Evolutionary conservation across 2,329 filamentous ascomycete genomes (phyloP).

Genomic region (Ceratocystis albifundus): DNA sequence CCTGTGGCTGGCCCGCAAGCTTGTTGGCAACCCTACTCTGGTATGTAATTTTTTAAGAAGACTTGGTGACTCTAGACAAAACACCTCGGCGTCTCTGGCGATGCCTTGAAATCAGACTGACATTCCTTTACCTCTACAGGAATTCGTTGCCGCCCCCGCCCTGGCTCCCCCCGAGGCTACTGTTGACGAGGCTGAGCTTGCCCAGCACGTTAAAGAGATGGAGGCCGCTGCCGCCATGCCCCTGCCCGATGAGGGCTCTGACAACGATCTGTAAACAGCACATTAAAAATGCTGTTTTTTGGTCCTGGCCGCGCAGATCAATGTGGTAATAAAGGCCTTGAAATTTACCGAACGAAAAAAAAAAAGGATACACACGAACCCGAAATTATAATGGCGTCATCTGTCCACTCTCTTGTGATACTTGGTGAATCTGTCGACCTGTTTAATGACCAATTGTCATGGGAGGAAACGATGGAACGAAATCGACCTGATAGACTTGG

Average conservation of each 20-base stretch:
- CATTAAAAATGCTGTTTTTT: constrained; percentile 21
- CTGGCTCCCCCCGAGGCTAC: constrained; percentile 86
- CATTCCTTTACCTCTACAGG: constrained; percentile 39
- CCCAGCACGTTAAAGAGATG: constrained; percentile 84
- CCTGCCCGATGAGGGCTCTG: constrained; percentile 89
- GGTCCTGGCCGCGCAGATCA: constrained; percentile 20
- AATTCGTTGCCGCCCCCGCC: constrained; percentile 91
- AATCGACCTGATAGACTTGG: background rate
- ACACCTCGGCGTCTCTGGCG: background rate
- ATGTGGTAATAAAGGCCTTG: constrained; percentile 22
- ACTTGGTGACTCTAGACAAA: background rate
- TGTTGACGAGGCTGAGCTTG: constrained; percentile 73
- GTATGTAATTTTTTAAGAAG: constrained; percentile 39
- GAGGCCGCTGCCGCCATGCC: constrained; percentile 64
- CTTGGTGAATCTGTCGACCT: constrained; percentile 20
- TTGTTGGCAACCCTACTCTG: constrained; percentile 81
- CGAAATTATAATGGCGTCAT: constrained; percentile 6
- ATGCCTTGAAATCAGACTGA: background rate
- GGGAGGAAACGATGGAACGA: constrained; percentile 9
- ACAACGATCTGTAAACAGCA: constrained; percentile 49
- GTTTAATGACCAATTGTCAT: background rate
- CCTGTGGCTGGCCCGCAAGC: constrained; percentile 97
- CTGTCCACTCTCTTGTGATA: constrained; percentile 16
- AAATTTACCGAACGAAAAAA: constrained; percentile 23
- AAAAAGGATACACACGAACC: constrained; percentile 13